Base-by-base conservation (phyloP, 2,329 filamentous ascomycete genomes). In the Aspergillus proliferans region DNA sequence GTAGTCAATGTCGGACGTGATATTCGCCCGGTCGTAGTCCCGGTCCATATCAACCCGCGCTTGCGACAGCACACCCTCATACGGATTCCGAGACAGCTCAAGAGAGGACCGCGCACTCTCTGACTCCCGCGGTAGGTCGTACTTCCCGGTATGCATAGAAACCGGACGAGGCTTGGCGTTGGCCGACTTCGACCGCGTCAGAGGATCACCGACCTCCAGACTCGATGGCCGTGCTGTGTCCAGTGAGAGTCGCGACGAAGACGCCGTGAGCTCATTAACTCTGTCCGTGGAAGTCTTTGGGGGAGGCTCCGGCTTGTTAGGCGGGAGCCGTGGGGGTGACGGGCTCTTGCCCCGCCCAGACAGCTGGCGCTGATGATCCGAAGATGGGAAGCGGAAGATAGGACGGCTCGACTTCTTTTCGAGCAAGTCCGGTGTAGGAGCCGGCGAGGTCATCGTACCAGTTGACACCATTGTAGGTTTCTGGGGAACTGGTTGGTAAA, bases 1-100 rank as follows among this genome's bases (percentile, higher is more conserved):
- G 61, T 88, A 94, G 40, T 93, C 88, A 19, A 95, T 81, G 58
- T 93, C 89, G 2, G 87, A 91, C 51, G 84, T 73, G 54, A 93
- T 87, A 50, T 81, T 84, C 45, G 75, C 79, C 26, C 63, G 62
- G 14, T 70, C 68, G 47, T 57, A 54, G 4, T 61, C 59, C 21
- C 60, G 67, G 42, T 70, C 69, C 12, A 58, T 47, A 7, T 71
- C 69, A 0, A 64, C 66, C 14, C 63, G 62, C n/a, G 64, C 56
- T 30, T 67, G 57, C 24, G 67, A 60, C 34, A 71, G 47, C 6
- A 65, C 68, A 6, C 54, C 67, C 26, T 71, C 69, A 34, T 71
- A 69, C 41, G 62, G 58, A n/a, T 55, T 55, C 46, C 63, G 56
- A 36, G 61, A 54, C 36, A 65, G 52, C 47, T 71, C 67, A 40